Evolutionary conservation across 805 yeast genomes (phyloP).

Genomic region (Kuraishia capsulata): DNA sequence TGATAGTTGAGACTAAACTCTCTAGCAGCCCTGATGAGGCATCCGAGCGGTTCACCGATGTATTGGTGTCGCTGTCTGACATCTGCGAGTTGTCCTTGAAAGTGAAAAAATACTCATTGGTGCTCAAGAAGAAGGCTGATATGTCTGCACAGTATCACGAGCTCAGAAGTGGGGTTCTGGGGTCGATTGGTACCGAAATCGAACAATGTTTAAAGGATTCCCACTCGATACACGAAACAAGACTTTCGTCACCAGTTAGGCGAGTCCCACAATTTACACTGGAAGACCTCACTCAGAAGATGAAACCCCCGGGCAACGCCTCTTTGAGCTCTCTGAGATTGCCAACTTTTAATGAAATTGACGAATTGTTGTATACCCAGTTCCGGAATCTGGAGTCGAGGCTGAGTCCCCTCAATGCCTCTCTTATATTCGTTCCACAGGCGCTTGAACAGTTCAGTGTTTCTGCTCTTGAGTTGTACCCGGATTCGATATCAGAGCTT

Average conservation of each 20-base stretch:
- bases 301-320: slow-evolving; percentile 13
- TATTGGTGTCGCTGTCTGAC: slow-evolving; percentile 22
- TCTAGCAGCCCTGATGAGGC: slow-evolving; percentile 4
- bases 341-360: slow-evolving; percentile 30
- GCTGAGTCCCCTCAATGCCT: slow-evolving; percentile 41
- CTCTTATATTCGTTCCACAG: slow-evolving; percentile 41
- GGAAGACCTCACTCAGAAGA: slow-evolving; percentile 21
- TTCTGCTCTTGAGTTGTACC: slow-evolving; percentile 18
- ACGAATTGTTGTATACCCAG: slow-evolving; percentile 28
- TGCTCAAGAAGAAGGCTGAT: slow-evolving; percentile 25
- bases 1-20: slow-evolving; percentile 22
- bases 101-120: slow-evolving; percentile 17
- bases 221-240: slow-evolving; percentile 26
- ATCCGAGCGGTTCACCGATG: slow-evolving; percentile 5
- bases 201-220: slow-evolving; percentile 24
- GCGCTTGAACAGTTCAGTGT: slow-evolving; percentile 34
- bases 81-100: slow-evolving; percentile 19
- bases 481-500: slow-evolving; percentile 21
- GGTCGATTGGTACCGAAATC: slow-evolving; percentile 30
- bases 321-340: slow-evolving; percentile 14
- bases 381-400: slow-evolving; percentile 31
- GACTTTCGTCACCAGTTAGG: slow-evolving; percentile 30
- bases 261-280: slow-evolving; percentile 27
- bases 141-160: slow-evolving; percentile 35
- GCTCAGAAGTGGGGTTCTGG: slow-evolving; percentile 29